These are phyloP conservation scores for Nyctanthes arbortristis DNA, from an alignment of 257 asterid genomes.

Conservation along the genomic window DNA sequence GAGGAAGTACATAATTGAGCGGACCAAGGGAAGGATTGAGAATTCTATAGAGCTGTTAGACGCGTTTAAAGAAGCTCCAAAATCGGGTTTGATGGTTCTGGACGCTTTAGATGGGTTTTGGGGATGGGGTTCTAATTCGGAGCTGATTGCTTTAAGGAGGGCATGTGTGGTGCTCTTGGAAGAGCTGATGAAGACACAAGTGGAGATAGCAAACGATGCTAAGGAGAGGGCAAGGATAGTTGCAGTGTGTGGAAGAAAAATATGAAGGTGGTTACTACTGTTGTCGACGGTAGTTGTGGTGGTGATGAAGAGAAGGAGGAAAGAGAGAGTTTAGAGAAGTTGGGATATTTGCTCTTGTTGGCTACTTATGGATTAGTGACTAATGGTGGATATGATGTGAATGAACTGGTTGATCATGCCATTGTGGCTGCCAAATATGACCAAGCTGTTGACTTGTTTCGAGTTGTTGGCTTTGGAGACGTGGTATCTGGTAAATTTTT, in stretches of 20 bases:
- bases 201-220: slow-evolving; percentile 41
- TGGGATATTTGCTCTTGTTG: slow-evolving; percentile 53
- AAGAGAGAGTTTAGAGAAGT: slow-evolving; percentile 43
- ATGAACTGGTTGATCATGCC: slow-evolving; percentile 48
- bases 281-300: slow-evolving; percentile 24
- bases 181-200: slow-evolving; percentile 46
- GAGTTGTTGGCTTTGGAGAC: slow-evolving; percentile 38
- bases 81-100: slow-evolving; percentile 52
- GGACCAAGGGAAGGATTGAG: slow-evolving; percentile 46
- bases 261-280: slow-evolving; percentile 11
- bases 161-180: slow-evolving; percentile 55
- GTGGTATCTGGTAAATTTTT: slow-evolving; percentile 48
- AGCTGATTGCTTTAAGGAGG: slow-evolving; percentile 30
- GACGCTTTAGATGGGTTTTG: slow-evolving; percentile 52
- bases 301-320: slow-evolving; percentile 35
- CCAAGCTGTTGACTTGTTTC: slow-evolving; percentile 53
- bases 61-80: slow-evolving; percentile 58
- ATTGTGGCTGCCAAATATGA: slow-evolving; percentile 45
- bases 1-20: slow-evolving; percentile 44
- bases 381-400: slow-evolving; percentile 33
- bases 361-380: slow-evolving; percentile 47
- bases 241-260: slow-evolving; percentile 42
- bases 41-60: slow-evolving; percentile 50
- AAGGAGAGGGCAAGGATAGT: slow-evolving; percentile 40
- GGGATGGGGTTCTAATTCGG: slow-evolving; percentile 19